Conservation (phyloP, 352 stramenopile species). For the Detonula confervacea region DNA sequence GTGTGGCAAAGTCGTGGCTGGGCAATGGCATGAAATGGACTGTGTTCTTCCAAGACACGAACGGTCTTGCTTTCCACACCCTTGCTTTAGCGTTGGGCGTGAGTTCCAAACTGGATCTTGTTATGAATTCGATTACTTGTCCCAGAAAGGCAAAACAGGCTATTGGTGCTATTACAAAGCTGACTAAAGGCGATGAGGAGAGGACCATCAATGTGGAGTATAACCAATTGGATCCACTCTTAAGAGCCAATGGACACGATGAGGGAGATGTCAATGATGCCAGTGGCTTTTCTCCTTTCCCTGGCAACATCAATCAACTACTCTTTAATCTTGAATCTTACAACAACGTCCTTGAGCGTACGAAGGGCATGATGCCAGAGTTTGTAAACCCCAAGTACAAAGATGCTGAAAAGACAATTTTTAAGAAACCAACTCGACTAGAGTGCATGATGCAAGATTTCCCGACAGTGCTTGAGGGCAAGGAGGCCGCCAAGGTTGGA, state of each 20-base stretch:
- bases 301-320: constrained; percentile 92
- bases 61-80: constrained; percentile 94
- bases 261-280: constrained; percentile 85
- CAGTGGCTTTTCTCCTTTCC: constrained; percentile 88
- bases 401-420: constrained; percentile 84
- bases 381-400: constrained; percentile 95
- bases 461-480: constrained; percentile 67
- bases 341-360: constrained; percentile 73
- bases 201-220: constrained; percentile 93
- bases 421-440: constrained; percentile 90
- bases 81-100: constrained; percentile 90
- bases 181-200: constrained; percentile 72
- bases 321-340: constrained; percentile 88
- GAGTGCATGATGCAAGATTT: constrained; percentile 94
- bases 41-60: constrained; percentile 98
- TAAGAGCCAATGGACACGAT: constrained; percentile 75
- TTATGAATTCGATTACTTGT: constrained; percentile 93
- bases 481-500: constrained; percentile 83
- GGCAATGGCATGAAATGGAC: constrained; percentile 88
- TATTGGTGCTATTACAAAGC: constrained; percentile 88
- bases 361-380: constrained; percentile 88
- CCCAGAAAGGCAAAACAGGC: constrained; percentile 94
- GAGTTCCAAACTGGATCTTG: constrained; percentile 87
- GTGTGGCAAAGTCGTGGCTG: constrained; percentile 76
- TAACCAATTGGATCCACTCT: constrained; percentile 91